A percentile compares a stretch with the other conserved stretches of the same genome.
Conservation (phyloP, 176 grass and related monocot genomes). For the Neostapfia colusana region DNA sequence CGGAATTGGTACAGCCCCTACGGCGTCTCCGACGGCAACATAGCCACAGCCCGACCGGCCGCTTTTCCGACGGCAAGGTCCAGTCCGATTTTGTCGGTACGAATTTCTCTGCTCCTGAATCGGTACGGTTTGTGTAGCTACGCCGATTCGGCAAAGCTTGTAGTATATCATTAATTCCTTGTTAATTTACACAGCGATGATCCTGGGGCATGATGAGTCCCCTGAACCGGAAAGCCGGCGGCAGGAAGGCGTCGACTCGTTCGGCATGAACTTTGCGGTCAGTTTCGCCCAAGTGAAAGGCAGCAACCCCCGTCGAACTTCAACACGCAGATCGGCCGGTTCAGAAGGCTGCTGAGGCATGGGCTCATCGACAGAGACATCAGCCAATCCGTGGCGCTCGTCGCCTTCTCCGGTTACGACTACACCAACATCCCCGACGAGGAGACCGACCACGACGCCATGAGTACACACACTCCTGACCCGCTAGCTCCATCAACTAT, state of each 20-base stretch:
- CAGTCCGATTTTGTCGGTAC: conserved; percentile 35
- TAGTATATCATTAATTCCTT: too few relatives aligned
- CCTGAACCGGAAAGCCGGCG: not conserved
- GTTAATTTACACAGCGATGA: conserved; percentile 1
- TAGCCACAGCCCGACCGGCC: not conserved
- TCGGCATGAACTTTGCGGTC: conserved; percentile 67
- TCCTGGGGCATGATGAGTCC: not conserved
- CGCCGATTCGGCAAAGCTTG: too few relatives aligned
- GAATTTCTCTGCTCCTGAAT: not conserved
- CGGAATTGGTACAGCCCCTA: conserved; percentile 31
- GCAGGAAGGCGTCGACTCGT: not conserved
- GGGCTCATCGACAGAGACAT: not conserved
- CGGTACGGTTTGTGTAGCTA: too few relatives aligned
- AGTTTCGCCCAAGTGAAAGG: conserved; percentile 23
- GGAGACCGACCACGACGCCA: not conserved
- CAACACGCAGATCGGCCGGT: not conserved
- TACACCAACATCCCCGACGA: not conserved
- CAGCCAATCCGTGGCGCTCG: conserved; percentile 25
- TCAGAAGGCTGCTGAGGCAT: not conserved
- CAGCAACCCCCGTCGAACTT: not conserved
- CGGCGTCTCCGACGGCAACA: not conserved
- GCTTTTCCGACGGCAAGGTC: conserved; percentile 42
- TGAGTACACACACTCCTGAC: not conserved
- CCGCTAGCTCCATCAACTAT: too few relatives aligned
- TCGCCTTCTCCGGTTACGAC: conserved; percentile 45